These are phyloP conservation scores for Candolleomyces aberdarensis DNA, from an alignment of 768 basidiomycete genomes.

Conservation along the genomic window DNA sequence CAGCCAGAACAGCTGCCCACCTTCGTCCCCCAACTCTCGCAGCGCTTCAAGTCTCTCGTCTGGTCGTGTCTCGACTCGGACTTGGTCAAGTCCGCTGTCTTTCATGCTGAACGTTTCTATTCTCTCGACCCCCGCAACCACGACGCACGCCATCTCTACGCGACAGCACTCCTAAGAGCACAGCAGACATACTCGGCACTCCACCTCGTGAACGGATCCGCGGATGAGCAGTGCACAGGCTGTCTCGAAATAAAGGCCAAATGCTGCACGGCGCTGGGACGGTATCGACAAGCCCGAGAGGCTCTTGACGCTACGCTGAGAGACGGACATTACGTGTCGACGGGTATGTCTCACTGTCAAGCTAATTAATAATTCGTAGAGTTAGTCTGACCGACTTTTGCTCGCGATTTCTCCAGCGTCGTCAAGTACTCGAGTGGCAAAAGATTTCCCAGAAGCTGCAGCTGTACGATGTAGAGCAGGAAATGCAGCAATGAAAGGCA, in stretches of 20 bases:
- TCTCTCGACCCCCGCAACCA: slow-evolving; percentile 69
- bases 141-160: slow-evolving; percentile 83
- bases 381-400: not conserved
- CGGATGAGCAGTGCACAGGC: slow-evolving; percentile 61
- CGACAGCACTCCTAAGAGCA: slow-evolving; percentile 67
- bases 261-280: slow-evolving; percentile 68
- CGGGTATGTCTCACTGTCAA: slow-evolving; percentile 42
- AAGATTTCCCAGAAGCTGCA: slow-evolving; percentile 67
- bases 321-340: slow-evolving; percentile 49
- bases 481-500: slow-evolving; percentile 72
- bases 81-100: slow-evolving; percentile 75
- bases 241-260: slow-evolving; percentile 79
- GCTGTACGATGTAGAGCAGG: slow-evolving; percentile 77
- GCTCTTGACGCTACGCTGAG: slow-evolving; percentile 62
- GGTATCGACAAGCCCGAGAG: slow-evolving; percentile 75
- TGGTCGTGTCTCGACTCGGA: slow-evolving; percentile 86
- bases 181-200: slow-evolving; percentile 75
- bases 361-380: not conserved
- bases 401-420: slow-evolving; percentile 41
- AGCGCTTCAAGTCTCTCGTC: slow-evolving; percentile 69
- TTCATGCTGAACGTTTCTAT: slow-evolving; percentile 86
- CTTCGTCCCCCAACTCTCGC: slow-evolving; percentile 55
- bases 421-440: slow-evolving; percentile 49
- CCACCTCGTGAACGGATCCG: slow-evolving; percentile 60
- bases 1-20: slow-evolving; percentile 51